Evolutionary conservation across 164 flowering plant genomes (phyloP), one percentile per base, ranked within the genome.

Genomic region (Vitis rupestris): DNA sequence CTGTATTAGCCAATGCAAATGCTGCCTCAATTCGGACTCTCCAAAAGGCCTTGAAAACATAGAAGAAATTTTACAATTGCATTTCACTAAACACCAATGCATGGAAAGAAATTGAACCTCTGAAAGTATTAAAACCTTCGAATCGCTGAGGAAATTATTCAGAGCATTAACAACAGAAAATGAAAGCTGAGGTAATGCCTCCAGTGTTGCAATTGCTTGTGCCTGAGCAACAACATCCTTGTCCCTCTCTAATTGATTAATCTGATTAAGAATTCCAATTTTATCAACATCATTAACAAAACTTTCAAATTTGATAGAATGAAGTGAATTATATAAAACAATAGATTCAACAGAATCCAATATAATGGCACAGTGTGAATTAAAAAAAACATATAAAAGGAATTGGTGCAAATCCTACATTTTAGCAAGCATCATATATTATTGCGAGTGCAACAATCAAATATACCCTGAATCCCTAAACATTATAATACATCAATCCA

Each of bases 141-240:
- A 82, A 71, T 94, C 97, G 68, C 70, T 70, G 50, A 94, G 94
- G 68, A 94, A 84, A 81, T 85, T 91, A 79, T 88, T 82, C 37
- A 95, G 85, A 48, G 94, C 93, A 82, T 85, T 90, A 13, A 93
- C 82, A 69, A 87, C 86, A 64, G 97, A 79, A 82, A 90, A 90
- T 13, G 96, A 77, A 65, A 78, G 82, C 49, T 86, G 88, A 11
- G 96, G 92, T 49, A 90, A 73, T 49, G 86, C 73, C 77, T 85
- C 88, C n/a, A 95, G 70, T 3, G 84, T 80, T 70, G 81, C 79
- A 75, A 93, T 91, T 50, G 98, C 97, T 72, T 95, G 99, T 48
- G 93, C 81, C 77, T 95, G 99, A 72, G 99, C 94, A 72, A 95
- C 89, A 76, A 93, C 99, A 86, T 95, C 99, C 70, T 82, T 94